Evolutionary conservation across 495 filamentous ascomycete genomes (phyloP).

Genomic region (Lepidopterella palustris): DNA sequence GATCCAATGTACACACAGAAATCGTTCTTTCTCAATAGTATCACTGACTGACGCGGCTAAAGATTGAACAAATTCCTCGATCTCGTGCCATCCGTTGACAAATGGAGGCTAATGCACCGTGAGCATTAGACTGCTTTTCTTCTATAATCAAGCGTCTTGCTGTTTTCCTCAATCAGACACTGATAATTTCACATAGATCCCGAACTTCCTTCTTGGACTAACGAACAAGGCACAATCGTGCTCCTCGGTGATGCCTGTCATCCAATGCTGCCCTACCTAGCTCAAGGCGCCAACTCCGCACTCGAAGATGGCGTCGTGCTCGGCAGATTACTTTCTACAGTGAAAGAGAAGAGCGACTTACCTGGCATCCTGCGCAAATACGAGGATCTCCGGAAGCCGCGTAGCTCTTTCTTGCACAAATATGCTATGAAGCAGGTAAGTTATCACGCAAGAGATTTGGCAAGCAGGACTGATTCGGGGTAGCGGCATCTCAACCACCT

Average conservation of each 20-base stretch:
- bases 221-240: slow-evolving; percentile 49
- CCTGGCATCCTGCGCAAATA: slow-evolving; percentile 7
- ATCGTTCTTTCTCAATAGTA: not conserved
- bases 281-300: slow-evolving; percentile 49
- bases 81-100: slow-evolving; percentile 52
- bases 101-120: slow-evolving; percentile 63
- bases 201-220: slow-evolving; percentile 50
- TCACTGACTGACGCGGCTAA: slow-evolving; percentile 35
- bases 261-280: slow-evolving; percentile 60
- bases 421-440: not conserved
- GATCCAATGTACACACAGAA: slow-evolving; percentile 28
- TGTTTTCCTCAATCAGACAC: not conserved
- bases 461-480: not conserved
- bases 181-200: not conserved
- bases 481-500: slow-evolving; percentile 22
- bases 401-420: slow-evolving; percentile 3
- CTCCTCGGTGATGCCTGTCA: slow-evolving; percentile 65
- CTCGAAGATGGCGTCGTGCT: slow-evolving; percentile 49
- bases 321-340: slow-evolving; percentile 38
- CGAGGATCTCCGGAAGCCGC: slow-evolving; percentile 19
- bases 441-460: slow-evolving; percentile 20
- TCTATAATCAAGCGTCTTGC: not conserved
- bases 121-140: too few species aligned
- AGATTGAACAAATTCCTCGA: slow-evolving; percentile 45
- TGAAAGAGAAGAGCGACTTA: slow-evolving; percentile 1